Evolutionary conservation across 116 monocot species (phyloP).

Genomic region (Posidonia oceanica): DNA sequence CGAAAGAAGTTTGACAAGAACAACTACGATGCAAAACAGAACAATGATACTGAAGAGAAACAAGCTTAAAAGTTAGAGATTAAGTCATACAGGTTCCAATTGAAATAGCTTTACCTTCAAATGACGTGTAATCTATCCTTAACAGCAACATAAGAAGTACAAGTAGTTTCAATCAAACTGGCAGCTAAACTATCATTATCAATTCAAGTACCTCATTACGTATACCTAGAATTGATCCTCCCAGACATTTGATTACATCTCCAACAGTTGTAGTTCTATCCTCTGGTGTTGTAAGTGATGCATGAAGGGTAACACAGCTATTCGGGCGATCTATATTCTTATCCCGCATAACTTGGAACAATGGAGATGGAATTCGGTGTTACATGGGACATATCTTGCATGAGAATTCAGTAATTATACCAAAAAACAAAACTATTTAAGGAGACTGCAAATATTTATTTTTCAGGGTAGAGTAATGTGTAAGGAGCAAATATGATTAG

Average conservation of each 20-base stretch:
- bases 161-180: neutral
- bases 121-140: neutral
- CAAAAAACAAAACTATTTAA: too few relatives aligned
- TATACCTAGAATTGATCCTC: slow-evolving; percentile 74
- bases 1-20: neutral
- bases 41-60: too few relatives aligned
- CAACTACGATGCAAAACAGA: too few relatives aligned
- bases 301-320: slow-evolving; percentile 36
- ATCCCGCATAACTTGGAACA: slow-evolving; percentile 14
- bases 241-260: slow-evolving; percentile 48
- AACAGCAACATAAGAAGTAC: neutral
- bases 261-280: slow-evolving; percentile 70
- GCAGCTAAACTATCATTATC: neutral
- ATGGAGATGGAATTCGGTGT: too few relatives aligned
- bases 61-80: too few relatives aligned
- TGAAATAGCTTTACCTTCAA: neutral
- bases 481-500: too few relatives aligned
- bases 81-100: neutral
- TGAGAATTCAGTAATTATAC: too few relatives aligned
- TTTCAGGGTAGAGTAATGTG: too few relatives aligned
- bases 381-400: too few relatives aligned
- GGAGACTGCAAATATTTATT: too few relatives aligned
- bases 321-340: slow-evolving; percentile 4
- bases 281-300: slow-evolving; percentile 49
- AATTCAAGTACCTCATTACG: slow-evolving; percentile 73